Evolutionary conservation across 495 filamentous ascomycete genomes (phyloP), one percentile per base, ranked within the genome.

Genomic region (Bombardia bombarda): DNA sequence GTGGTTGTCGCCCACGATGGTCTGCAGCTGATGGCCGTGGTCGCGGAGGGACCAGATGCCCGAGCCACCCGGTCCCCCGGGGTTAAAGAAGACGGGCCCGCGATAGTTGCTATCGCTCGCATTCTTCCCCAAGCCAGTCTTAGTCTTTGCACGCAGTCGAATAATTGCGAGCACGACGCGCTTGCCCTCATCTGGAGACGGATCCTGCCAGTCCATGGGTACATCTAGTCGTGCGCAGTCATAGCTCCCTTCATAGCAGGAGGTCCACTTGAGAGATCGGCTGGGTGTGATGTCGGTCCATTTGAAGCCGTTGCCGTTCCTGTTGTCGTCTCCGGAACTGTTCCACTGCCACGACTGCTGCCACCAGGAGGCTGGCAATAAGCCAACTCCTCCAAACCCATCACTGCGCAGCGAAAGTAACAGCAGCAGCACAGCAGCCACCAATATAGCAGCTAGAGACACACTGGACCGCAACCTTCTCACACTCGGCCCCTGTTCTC

Each of bases 31-130:
- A 4, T 36, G 35, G 0, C 68, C 73, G 19, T 58, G 57, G 22
- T 57, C 49, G 19, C 52, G 59, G 4, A 68, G 48, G 2, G 64
- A 53, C 32, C 47, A 64, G 4, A 74, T 60, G 4, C 73, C 73
- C 1, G 61, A 67, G 1, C 68, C 73, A 5, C 73, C 73, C 0
- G 73, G 73, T 4, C 73, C 73, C 18, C 73, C 68, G 14, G 73
- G 73, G 49, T 77, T 77, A 45, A 76, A 66, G 36, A 77, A 58
- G 7, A 76, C 53, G 0, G 72, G 65, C 3, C 73, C 73, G n/a
- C 57, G 57, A 23, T 66, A 66, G 21, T 31, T 16, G 38, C 38
- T 26, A 6, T 28, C 13, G 13, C 8, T 26, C n/a, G n/a, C n/a
- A n/a, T n/a, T n/a, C n/a, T n/a, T n/a, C n/a, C n/a, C n/a, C n/a